Base-by-base conservation (phyloP, 2,329 filamentous ascomycete species). In the Diplocarpon rosae region DNA sequence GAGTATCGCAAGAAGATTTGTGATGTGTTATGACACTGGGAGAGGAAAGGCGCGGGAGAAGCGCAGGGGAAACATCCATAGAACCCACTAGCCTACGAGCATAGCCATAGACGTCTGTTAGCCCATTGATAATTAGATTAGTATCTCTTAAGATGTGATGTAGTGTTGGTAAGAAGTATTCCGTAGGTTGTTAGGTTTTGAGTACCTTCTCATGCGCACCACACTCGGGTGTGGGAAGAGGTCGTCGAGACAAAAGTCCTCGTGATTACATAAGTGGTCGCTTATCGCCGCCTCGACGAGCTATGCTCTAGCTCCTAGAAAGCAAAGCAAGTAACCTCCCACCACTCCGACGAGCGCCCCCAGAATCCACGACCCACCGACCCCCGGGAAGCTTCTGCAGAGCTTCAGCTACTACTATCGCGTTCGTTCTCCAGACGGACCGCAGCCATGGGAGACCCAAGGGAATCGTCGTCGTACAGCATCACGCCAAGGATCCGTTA, bases 401-500 rank as follows among this genome's bases (percentile, higher is more conserved):
- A 49, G 40, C 46, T 48, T 44, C 37, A 46, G 28, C 42, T 47
- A 15, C 37, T 31, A 29, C 42, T 33, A 15, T 37, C 20, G 9
- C 34, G 20, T 31, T 35, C 32, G 15, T 39, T 37, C 41, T 14
- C 17, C 13, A 28, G 35, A 39, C 31, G 16, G 34, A 20, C 38
- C 46, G 50, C 56, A 52, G 51, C 33, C 46, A 62, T 62, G 60
- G 58, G 58, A 47, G 61, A 63, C 43, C 60, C 59, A 47, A 51
- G 61, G 52, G 61, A 63, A 43, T 61, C 61, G 42, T 63, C 61
- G 46, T 63, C 61, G 45, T 63, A 60, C 54, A 58, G 53, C 50
- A 59, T 85, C 64, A 75, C 79, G 63, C 81, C 81, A 56, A 72
- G 80, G 64, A 75, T 96, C 69, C 81, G 84, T 62, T 98, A 98